A percentile compares a stretch with the other conserved stretches of the same genome.
Evolutionary conservation across 495 filamentous ascomycete genomes (phyloP).

Genomic region (Lasiosphaeris hirsuta): DNA sequence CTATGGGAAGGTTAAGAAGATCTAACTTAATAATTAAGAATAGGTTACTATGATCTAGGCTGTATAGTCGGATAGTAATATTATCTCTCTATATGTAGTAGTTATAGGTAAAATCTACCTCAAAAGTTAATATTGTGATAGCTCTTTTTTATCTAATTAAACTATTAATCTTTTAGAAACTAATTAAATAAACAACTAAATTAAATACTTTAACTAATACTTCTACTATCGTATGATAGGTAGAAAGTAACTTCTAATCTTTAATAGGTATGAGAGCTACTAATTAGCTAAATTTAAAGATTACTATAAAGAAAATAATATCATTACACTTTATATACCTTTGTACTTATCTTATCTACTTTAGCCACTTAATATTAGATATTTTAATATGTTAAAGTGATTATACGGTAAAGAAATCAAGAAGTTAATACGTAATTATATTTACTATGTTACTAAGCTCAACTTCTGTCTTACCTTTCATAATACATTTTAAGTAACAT

Average conservation of each 20-base stretch:
- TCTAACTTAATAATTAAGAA: constrained; percentile 39
- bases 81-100: no score
- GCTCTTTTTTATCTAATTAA: no score
- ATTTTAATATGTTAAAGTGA: neutral
- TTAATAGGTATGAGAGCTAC: neutral
- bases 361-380: neutral
- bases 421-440: neutral
- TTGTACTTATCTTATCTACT: neutral
- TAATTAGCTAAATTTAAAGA: neutral
- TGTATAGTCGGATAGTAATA: neutral
- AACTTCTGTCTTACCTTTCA: no score
- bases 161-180: neutral
- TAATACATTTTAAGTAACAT: no score
- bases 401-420: neutral
- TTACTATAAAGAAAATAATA: neutral
- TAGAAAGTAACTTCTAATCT: neutral
- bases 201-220: neutral
- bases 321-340: neutral
- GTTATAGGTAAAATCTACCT: no score
- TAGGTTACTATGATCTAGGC: constrained; percentile 36
- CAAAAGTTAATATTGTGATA: no score
- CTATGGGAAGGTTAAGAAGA: constrained; percentile 15
- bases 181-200: neutral
- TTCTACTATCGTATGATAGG: neutral
- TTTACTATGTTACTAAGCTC: no score